phyloP scores from a whole-genome alignment of 768 basidiomycete species.

The Hygrocybe punicea region DNA sequence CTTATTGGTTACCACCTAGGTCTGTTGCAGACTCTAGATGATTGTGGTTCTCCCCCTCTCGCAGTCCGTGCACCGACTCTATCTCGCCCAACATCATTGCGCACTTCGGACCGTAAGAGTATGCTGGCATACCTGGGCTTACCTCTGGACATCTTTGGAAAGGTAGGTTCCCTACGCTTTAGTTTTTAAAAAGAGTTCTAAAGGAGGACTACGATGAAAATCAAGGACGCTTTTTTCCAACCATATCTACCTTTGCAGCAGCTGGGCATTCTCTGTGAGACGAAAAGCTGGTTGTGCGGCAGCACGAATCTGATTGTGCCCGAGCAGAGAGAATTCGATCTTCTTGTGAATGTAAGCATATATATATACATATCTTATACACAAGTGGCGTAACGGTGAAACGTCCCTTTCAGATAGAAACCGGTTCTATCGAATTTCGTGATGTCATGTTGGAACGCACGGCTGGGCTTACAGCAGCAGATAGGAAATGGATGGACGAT shows the following conservation, averaged over 20 bases:
- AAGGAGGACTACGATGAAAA: neutral
- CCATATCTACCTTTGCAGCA: conserved; percentile 96
- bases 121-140: conserved; percentile 89
- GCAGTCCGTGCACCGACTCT: conserved; percentile 58
- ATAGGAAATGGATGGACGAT: conserved; percentile 98
- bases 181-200: neutral
- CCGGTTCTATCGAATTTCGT: conserved; percentile 79
- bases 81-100: conserved; percentile 69
- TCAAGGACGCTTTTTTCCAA: conserved; percentile 91
- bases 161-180: conserved; percentile 42
- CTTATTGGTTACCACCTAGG: conserved; percentile 42
- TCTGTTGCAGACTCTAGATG: conserved; percentile 83
- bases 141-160: conserved; percentile 89
- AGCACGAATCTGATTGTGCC: conserved; percentile 95
- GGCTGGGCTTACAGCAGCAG: conserved; percentile 81
- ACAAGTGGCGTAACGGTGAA: no score
- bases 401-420: conserved; percentile 62
- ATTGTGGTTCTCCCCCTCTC: conserved; percentile 86
- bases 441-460: conserved; percentile 76
- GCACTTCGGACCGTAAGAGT: conserved; percentile 86
- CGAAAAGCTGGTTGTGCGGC: conserved; percentile 85
- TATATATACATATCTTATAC: neutral
- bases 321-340: conserved; percentile 86
- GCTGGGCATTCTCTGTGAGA: conserved; percentile 78
- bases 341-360: conserved; percentile 80